phyloP scores from a whole-genome alignment of 2,329 filamentous ascomycete species.

The Penicillium sp. region DNA sequence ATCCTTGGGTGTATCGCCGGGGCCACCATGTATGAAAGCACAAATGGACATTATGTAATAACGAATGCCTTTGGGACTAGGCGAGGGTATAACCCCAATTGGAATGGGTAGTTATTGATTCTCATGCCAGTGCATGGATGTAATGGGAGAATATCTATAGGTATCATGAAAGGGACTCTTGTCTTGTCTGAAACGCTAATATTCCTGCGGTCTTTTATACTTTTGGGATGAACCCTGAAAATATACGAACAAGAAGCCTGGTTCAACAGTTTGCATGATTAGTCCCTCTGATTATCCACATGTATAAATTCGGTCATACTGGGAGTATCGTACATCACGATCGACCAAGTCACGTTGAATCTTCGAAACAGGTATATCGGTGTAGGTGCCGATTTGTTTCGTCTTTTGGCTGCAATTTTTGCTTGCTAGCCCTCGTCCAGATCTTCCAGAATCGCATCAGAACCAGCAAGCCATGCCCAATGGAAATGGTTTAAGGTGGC shows the following conservation, averaged over 20 bases:
- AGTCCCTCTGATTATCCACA: no score
- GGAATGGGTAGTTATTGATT: not conserved
- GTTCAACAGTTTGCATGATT: not conserved
- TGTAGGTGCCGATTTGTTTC: conserved; percentile 5
- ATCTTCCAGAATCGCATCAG: conserved; percentile 21
- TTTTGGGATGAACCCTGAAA: not conserved
- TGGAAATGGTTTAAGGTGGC: conserved; percentile 18
- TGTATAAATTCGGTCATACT: conserved; percentile 11
- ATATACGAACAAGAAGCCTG: not conserved
- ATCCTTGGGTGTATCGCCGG: conserved; percentile 14
- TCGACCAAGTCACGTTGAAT: conserved; percentile 18
- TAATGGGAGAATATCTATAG: not conserved
- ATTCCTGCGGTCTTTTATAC: not conserved
- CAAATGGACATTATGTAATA: conserved; percentile 11
- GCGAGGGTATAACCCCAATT: conserved; percentile 12
- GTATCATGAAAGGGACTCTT: not conserved
- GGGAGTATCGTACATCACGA: conserved; percentile 15
- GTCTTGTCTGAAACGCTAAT: not conserved
- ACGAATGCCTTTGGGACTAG: conserved; percentile 12
- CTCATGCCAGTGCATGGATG: not conserved
- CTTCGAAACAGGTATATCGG: conserved; percentile 14
- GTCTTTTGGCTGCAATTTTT: conserved; percentile 8
- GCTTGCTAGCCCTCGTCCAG: conserved; percentile 12
- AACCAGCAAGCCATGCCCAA: conserved; percentile 17
- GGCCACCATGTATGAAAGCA: not conserved